These are phyloP conservation scores for Melaleuca alternifolia DNA, from an alignment of 345 rosid genomes.

Conservation along the genomic window DNA sequence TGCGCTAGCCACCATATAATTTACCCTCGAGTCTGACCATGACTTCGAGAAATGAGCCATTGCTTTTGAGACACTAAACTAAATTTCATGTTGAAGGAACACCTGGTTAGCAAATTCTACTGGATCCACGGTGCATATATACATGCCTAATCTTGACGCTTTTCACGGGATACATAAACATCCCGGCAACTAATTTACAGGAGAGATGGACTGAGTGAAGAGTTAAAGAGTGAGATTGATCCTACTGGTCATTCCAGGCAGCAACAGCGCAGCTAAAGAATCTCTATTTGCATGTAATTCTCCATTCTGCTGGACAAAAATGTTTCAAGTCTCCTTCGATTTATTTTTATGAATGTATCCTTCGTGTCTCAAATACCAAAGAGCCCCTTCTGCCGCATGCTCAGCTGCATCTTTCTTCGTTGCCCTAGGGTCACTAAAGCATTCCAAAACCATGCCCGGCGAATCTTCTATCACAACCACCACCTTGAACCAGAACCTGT, in stretches of 20 bases:
- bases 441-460: constrained; percentile 33
- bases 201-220: background rate
- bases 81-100: background rate
- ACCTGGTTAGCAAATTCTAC: background rate
- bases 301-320: background rate
- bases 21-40: background rate
- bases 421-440: constrained; percentile 31
- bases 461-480: constrained; percentile 44
- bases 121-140: background rate
- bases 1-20: background rate
- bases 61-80: background rate
- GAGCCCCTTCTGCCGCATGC: constrained; percentile 68
- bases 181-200: background rate
- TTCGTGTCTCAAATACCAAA: constrained; percentile 52
- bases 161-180: background rate
- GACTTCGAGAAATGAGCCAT: background rate
- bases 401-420: constrained; percentile 84
- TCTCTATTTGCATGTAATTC: background rate
- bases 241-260: background rate
- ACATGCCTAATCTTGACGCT: background rate
- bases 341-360: constrained; percentile 22
- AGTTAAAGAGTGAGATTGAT: background rate
- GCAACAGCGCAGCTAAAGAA: background rate
- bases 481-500: constrained; percentile 67
- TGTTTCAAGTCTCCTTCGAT: background rate